Conservation (phyloP, 257 asterid genomes). For the Prunella vulgaris region DNA sequence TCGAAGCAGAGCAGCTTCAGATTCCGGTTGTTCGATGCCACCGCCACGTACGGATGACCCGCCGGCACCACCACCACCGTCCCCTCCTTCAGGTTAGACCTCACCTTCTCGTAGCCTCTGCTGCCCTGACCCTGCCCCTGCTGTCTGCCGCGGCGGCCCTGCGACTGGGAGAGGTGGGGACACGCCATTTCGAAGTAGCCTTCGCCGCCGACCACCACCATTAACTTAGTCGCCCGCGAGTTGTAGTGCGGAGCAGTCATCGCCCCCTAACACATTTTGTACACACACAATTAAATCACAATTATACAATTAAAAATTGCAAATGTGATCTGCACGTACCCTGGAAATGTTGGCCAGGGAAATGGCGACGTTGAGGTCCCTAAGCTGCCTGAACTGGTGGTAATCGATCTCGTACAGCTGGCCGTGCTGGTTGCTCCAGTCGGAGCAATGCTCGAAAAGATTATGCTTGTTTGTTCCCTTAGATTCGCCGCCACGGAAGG, state of each 20-base stretch:
- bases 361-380: constrained; percentile 42
- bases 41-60: constrained; percentile 58
- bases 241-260: constrained; percentile 52
- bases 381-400: constrained; percentile 28
- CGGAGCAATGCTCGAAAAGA: constrained; percentile 34
- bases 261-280: constrained; percentile 69
- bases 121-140: constrained; percentile 3
- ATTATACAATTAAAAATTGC: too few species aligned
- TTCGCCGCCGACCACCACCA: constrained; percentile 38
- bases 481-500: constrained; percentile 54
- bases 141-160: neutral
- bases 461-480: constrained; percentile 26
- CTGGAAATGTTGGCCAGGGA: constrained; percentile 43
- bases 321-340: too few species aligned
- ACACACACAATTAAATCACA: too few species aligned
- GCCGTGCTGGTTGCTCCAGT: constrained; percentile 48
- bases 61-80: constrained; percentile 58
- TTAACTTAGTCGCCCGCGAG: constrained; percentile 49
- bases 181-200: constrained; percentile 76
- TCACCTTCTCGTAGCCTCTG: constrained; percentile 36
- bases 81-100: constrained; percentile 39
- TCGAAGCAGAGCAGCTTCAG: constrained; percentile 53
- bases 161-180: constrained; percentile 41
- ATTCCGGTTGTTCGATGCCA: constrained; percentile 49
- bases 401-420: constrained; percentile 42